Base-by-base conservation (phyloP, 2,329 filamentous ascomycete species). In the Myriosclerotinia duriaeana region DNA sequence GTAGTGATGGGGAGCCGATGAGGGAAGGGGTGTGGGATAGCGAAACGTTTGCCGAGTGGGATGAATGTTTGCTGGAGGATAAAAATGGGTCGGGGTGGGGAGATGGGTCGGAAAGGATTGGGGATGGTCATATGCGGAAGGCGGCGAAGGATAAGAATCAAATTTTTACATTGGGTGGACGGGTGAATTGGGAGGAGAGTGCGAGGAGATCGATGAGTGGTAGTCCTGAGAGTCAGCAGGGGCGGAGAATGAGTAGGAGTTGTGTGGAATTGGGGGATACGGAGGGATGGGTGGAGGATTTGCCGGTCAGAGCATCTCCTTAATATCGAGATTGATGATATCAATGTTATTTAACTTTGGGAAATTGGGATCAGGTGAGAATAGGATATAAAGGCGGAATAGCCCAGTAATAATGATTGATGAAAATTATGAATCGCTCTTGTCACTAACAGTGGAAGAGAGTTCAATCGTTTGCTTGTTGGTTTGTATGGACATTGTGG, bases 1-100 rank as follows among this genome's bases (percentile, higher is more conserved):
- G 34, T 38, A 20, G 58, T 26, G 44, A 65, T 17, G 63, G 63
- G 30, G 42, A 59, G 30, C 34, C 63, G 7, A 65, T 65, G 44
- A 56, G 44, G 17, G 63, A 65, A 30, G 63, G 63, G 15, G 53
- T 60, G 2, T 65, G 53, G 63, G 40, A 65, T 59, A 65, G 63
- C 36, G 53, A 20, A 11, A 42, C 11, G n/a, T 40, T 65, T 40
- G 53, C 63, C 4, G 34, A 50, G 22, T 60, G 63, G 53, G n/a
- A 65, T 40, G 53, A 65, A n/a, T 38, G 50, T 17, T n/a, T 34
- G 14, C 26, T 44, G 40, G 52, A 64, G 14, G 14, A 36, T 14
- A 26, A 4, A 20, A 4, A 46, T 20, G 61, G 61, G 3, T 54
- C 61, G 36, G 61, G 36, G 2, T 44, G 61, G 48, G 61, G 61